Conservation (phyloP, 495 filamentous ascomycete genomes). For the Neurospora sp. region DNA sequence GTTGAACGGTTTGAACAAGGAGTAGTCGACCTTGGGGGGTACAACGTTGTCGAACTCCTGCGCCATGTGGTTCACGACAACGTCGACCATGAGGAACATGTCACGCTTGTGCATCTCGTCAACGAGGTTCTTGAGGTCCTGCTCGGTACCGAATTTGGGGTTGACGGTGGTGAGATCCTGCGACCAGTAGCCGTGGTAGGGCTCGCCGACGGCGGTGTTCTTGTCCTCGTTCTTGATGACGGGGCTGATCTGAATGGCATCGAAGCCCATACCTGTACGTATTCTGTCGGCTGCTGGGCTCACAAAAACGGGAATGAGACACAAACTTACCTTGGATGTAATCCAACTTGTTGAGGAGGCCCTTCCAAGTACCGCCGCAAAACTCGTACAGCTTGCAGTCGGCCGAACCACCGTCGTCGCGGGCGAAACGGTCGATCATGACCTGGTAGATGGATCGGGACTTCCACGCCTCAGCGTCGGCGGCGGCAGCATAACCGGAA, state of each 20-base stretch:
- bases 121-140: conserved; percentile 53
- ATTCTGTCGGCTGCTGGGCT: neutral
- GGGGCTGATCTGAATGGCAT: conserved; percentile 74
- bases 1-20: conserved; percentile 59
- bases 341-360: conserved; percentile 22
- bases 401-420: conserved; percentile 46
- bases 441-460: conserved; percentile 62
- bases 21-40: conserved; percentile 47
- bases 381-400: conserved; percentile 47
- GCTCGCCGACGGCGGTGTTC: conserved; percentile 38
- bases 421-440: conserved; percentile 66
- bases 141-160: conserved; percentile 51
- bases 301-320: neutral
- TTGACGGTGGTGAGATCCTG: conserved; percentile 56
- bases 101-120: conserved; percentile 50
- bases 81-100: conserved; percentile 71
- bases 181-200: conserved; percentile 73
- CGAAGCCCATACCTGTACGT: conserved; percentile 70
- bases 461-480: conserved; percentile 42
- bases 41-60: conserved; percentile 38
- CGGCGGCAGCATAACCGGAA: conserved; percentile 15
- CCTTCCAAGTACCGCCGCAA: conserved; percentile 63
- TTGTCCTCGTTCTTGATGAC: conserved; percentile 51
- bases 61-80: conserved; percentile 71
- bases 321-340: conserved; percentile 20